Evolutionary conservation across 352 stramenopile species (phyloP).

Genomic region (Phytophthora idaei): DNA sequence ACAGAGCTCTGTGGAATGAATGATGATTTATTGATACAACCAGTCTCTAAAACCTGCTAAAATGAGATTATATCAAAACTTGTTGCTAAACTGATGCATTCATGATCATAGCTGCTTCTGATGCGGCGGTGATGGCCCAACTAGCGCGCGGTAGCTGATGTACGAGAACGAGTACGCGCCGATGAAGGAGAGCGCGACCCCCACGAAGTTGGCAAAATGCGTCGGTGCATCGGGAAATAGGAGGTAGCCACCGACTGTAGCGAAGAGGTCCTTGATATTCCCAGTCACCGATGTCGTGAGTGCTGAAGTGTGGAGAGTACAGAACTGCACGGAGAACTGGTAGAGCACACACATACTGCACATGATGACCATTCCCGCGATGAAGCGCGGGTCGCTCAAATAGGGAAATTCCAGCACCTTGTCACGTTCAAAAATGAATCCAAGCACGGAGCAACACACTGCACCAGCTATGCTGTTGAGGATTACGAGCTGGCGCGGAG

Average conservation of each 20-base stretch:
- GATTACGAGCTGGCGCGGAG: conserved; percentile 58
- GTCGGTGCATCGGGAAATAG: conserved; percentile 64
- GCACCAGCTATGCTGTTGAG: conserved; percentile 58
- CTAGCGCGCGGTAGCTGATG: conserved; percentile 60
- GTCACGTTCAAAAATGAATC: conserved; percentile 50
- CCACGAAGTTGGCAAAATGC: conserved; percentile 48
- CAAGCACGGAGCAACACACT: conserved; percentile 48
- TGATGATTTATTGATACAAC: conserved; percentile 46
- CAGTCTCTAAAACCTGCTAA: conserved; percentile 16
- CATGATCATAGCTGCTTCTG: conserved; percentile 18
- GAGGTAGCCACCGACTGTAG: conserved; percentile 62
- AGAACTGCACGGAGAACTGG: conserved; percentile 76
- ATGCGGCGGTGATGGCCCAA: conserved; percentile 16
- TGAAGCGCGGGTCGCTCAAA: conserved; percentile 40
- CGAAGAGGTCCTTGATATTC: conserved; percentile 77
- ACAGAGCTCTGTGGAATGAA: conserved; percentile 65
- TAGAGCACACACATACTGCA: conserved; percentile 75
- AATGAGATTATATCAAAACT: conserved; percentile 19
- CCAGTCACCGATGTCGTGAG: conserved; percentile 78
- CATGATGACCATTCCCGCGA: conserved; percentile 48
- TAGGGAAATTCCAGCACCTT: conserved; percentile 37
- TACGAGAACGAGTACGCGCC: conserved; percentile 81
- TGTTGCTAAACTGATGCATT: conserved; percentile 8
- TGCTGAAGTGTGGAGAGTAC: conserved; percentile 70
- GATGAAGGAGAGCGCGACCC: conserved; percentile 68